Evolutionary conservation across 164 flowering plant species (phyloP), one percentile per base, ranked within the genome.

Genomic region (Warburgia ugandensis): DNA sequence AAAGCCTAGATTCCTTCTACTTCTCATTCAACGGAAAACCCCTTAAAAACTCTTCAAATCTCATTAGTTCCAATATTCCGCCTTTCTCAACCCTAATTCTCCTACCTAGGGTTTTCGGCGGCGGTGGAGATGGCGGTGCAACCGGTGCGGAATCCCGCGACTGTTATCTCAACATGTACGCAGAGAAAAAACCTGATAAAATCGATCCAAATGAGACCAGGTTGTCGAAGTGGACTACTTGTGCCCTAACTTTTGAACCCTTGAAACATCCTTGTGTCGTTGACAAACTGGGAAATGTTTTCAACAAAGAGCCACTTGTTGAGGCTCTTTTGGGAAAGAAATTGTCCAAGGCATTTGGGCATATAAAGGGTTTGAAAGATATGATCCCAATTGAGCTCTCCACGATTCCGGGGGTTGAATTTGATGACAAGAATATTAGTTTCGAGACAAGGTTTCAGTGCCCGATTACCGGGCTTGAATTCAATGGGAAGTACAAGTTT

Each of bases 121-220:
- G 99, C 9, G 96, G 95, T 3, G 96, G 99, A 4, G 97, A 92
- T 67, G 96, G 97, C 27, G 97, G 95, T 13, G 78, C 97, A 28
- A 92, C 99, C 0, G 80, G 98, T 6, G 99, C 99, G 0, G 99
- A 88, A 63, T 92, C 99, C 1, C 77, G 99, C 10, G 99, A 92
- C 54, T 92, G 97, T 47, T 88, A 86, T 47, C 88, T 92, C 60
- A 88, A 92, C 44, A 92, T 92, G 99, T 92, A 88, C 53, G 94
- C 96, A 0, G 68, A 50, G 44, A 84, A 78, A 62, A 86, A 88
- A 65, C 99, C 97, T 29, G 99, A 92, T 45, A 88, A 85, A 60
- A 88, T 80, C 3, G 98, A 92, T 50, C 98, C 98, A 0, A 77
- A 92, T 25, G 98, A 92, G 71, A 60, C 77, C 51, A 58, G 94